Evolutionary conservation across 768 basidiomycete genomes (phyloP), one percentile per base, ranked within the genome.

Genomic region (Gelatoporia subvermispora): DNA sequence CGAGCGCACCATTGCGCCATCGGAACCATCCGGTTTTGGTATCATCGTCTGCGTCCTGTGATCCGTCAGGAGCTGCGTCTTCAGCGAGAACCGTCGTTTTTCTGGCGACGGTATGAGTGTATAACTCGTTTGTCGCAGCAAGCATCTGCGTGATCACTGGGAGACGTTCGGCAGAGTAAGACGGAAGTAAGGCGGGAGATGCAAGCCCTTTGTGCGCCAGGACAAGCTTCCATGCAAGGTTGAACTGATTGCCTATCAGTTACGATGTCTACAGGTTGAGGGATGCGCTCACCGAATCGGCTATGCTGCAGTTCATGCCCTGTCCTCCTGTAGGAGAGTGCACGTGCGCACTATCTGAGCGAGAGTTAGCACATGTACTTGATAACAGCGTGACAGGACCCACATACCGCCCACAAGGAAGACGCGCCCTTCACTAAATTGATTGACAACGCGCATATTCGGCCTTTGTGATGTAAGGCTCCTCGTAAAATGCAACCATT

Each of bases 281-380:
- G n/a, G n/a, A 17, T 9, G 7, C n/a, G 24, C 60, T 21, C 20
- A 59, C 58, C 15, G 63, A 55, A 39, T 64, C 62, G 21, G 59
- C 57, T 3, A 67, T 47, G 35, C 61, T 55, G 11, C 56, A 55
- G 50, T 67, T 67, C 18, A 64, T 36, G 2, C 65, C 65, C 42
- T 66, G 74, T 0, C 68, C 74, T n/a, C 75, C 75, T 4, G 65
- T 65, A 8, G 72, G 72, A 25, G 66, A 66, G 48, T 76, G 74
- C 21, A 69, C 62, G 48, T 79, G 79, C 0, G 73, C 76, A 25
- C 72, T 68, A 51, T 79, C 78, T 79, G 5, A 15, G 34, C 8
- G 22, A n/a, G n/a, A n/a, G n/a, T n/a, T n/a, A n/a, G n/a, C n/a
- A n/a, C n/a, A n/a, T n/a, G n/a, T n/a, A n/a, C n/a, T n/a, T n/a